Conservation (phyloP, 768 basidiomycete species). For the Tephrocybe sp. region DNA sequence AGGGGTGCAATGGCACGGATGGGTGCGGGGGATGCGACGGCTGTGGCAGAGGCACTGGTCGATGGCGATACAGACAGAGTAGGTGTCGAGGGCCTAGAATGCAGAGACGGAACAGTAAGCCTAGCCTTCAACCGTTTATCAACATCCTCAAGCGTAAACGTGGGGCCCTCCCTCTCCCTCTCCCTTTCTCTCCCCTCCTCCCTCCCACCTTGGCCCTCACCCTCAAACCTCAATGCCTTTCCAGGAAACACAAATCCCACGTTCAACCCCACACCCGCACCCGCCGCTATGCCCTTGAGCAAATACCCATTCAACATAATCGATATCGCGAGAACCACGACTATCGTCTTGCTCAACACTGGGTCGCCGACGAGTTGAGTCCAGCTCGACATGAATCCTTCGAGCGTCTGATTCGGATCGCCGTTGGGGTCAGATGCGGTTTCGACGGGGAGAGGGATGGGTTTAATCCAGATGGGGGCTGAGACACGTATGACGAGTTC, state of each 20-base stretch:
- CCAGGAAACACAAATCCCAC: conserved; percentile 23
- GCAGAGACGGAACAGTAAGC: conserved; percentile 9
- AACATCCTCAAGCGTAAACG: conserved; percentile 56
- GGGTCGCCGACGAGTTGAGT: conserved; percentile 91
- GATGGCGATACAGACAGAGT: not conserved
- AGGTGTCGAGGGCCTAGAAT: not conserved
- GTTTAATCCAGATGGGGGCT: conserved; percentile 56
- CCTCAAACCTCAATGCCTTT: conserved; percentile 16
- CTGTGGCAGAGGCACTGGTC: not conserved
- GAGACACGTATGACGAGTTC: conserved; percentile 59
- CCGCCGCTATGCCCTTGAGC: conserved; percentile 79
- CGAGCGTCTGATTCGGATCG: conserved; percentile 52
- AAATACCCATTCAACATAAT: conserved; percentile 92
- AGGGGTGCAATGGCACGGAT: conserved; percentile 9
- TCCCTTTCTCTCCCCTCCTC: conserved; percentile 4
- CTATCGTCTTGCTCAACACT: conserved; percentile 92
- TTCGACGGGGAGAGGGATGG: conserved; percentile 25
- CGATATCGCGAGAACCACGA: conserved; percentile 79
- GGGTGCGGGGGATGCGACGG: conserved; percentile 4
- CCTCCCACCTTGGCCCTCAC: conserved; percentile 7
- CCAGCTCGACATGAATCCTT: conserved; percentile 89
- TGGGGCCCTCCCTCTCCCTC: conserved; percentile 15
- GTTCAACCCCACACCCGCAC: conserved; percentile 29
- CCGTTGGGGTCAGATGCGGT: conserved; percentile 7
- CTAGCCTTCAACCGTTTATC: conserved; percentile 46